Base-by-base conservation (phyloP, 2,329 filamentous ascomycete genomes). In the Waltergamsia citrina region DNA sequence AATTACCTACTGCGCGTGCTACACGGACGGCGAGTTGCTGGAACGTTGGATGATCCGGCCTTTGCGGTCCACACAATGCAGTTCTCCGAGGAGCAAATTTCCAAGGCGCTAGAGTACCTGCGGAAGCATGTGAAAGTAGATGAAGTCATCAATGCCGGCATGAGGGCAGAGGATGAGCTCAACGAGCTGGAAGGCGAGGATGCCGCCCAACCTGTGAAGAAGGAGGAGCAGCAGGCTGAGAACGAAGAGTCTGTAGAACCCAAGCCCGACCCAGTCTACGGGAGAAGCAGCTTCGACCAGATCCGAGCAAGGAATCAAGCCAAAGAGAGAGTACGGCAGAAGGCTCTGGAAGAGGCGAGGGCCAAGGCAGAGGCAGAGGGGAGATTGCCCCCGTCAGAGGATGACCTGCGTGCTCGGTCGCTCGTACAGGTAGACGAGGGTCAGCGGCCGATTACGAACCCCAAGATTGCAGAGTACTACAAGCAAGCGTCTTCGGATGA, bases 161-260 rank as follows among this genome's bases (percentile, higher is more conserved):
- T 78, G 33, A 62, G 74, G 32, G 76, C 75, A 11, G 74, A 81
- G 53, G 70, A 78, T 37, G 76, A 81, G 54, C 62, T 81, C 33
- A 61, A 59, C 15, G 59, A 60, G 37, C 51, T 79, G 41, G 47
- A 43, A 20, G 41, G 50, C 34, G 33, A 41, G 22, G 42, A 44
- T 21, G 39, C 21, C 23, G 27, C 37, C 29, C 46, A 47, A 35
- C 30, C 40, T 35, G 35, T 41, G 17, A 42, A 46, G 32, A 26
- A 23, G 15, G 31, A 32, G 25, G 29, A 23, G 19, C 16, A 33
- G 29, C 21, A 10, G 21, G 41, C 37, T 11, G 44, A 50, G 21
- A 45, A 49, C 6, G 37, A 40, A 17, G 32, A 36, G 12, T 40
- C 48, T 6, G 41, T 35, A 17, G 29, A 37, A 3, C 51, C 49